These are phyloP conservation scores for Niebla homalea DNA, from an alignment of 495 filamentous ascomycete genomes.

Conservation along the genomic window DNA sequence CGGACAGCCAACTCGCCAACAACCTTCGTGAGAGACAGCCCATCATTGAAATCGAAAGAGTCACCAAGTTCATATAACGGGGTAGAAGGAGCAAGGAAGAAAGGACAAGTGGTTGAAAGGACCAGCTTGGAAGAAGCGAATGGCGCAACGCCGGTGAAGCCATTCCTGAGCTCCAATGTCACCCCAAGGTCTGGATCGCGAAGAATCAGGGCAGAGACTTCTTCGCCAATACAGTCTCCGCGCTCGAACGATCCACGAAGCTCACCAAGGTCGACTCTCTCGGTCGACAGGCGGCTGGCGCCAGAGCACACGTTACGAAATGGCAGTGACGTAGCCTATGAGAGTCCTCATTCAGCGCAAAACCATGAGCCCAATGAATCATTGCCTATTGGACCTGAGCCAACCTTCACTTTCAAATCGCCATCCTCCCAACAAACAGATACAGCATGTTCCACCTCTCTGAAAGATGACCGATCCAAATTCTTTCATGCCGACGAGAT, in stretches of 20 bases:
- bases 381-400: conserved; percentile 2
- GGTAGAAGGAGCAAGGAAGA: background rate
- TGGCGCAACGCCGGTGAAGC: conserved; percentile 34
- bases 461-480: conserved; percentile 39
- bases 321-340: background rate
- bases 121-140: conserved; percentile 8
- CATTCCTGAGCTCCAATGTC: conserved; percentile 50
- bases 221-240: conserved; percentile 45
- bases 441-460: conserved; percentile 7
- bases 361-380: conserved; percentile 4
- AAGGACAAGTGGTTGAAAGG: background rate
- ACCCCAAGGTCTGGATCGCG: conserved; percentile 60
- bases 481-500: conserved; percentile 69
- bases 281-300: conserved; percentile 18
- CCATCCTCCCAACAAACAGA: background rate
- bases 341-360: background rate
- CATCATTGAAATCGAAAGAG: no score
- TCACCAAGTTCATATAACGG: background rate
- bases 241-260: conserved; percentile 35
- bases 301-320: conserved; percentile 3
- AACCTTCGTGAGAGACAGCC: no score
- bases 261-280: conserved; percentile 22
- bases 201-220: conserved; percentile 50
- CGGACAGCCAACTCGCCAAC: no score
- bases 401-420: conserved; percentile 2